Percentiles rank a stretch among this genome's conserved stretches.
Evolutionary conservation across 495 filamentous ascomycete genomes (phyloP).

Genomic region (Penicillium maclennaniae): DNA sequence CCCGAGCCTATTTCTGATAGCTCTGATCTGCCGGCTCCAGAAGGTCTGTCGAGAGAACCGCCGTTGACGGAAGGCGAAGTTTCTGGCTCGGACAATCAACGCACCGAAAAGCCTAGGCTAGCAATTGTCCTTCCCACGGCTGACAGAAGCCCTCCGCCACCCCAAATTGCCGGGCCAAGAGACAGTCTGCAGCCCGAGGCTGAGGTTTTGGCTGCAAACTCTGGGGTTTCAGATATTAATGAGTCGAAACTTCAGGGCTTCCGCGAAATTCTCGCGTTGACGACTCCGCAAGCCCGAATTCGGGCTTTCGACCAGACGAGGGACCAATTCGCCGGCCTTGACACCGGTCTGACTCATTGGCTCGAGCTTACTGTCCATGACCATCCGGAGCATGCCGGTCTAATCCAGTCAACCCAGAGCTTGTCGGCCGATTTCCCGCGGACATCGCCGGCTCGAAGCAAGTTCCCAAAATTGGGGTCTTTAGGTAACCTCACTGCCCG

Average conservation of each 20-base stretch:
- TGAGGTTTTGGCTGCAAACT: neutral
- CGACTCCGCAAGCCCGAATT: slow-evolving; percentile 59
- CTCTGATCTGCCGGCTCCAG: neutral
- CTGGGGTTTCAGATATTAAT: slow-evolving; percentile 12
- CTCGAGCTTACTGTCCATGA: slow-evolving; percentile 46
- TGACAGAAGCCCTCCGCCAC: slow-evolving; percentile 14
- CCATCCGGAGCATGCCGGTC: slow-evolving; percentile 50
- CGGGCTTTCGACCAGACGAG: slow-evolving; percentile 65
- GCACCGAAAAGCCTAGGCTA: slow-evolving; percentile 20
- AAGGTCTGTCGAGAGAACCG: slow-evolving; percentile 18
- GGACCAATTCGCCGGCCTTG: slow-evolving; percentile 61
- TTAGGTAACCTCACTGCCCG: slow-evolving; percentile 32
- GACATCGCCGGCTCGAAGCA: slow-evolving; percentile 37
- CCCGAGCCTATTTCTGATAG: slow-evolving; percentile 15
- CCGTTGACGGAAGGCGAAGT: slow-evolving; percentile 13
- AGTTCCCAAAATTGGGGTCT: slow-evolving; percentile 44
- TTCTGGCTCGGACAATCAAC: slow-evolving; percentile 5
- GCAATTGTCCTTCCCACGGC: slow-evolving; percentile 24
- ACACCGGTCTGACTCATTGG: slow-evolving; percentile 77
- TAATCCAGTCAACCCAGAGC: slow-evolving; percentile 35
- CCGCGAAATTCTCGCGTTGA: slow-evolving; percentile 67
- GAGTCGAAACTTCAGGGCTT: slow-evolving; percentile 53
- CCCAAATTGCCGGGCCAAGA: slow-evolving; percentile 15
- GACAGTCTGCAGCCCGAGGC: neutral
- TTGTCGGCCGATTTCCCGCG: slow-evolving; percentile 27